A percentile compares a stretch with the other conserved stretches of the same genome.
phyloP scores from a whole-genome alignment of 1,284 basidiomycete species.

The Heliocybe sulcata region DNA sequence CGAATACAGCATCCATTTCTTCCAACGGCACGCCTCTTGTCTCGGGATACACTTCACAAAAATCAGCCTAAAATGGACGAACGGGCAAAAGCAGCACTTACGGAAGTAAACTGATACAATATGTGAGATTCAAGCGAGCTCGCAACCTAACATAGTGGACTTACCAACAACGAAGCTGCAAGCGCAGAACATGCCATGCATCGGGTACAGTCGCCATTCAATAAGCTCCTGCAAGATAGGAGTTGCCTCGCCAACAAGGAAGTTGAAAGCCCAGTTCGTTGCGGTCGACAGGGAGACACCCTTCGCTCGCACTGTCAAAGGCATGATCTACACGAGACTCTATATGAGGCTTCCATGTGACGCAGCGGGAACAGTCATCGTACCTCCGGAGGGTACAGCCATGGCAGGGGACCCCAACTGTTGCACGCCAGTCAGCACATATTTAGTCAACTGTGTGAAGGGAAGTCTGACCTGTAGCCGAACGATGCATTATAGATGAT shows the following conservation, averaged over 20 bases:
- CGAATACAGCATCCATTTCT: constrained; percentile 81
- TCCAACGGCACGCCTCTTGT: constrained; percentile 75
- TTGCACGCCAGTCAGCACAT: constrained; percentile 4
- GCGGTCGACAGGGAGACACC: constrained; percentile 92
- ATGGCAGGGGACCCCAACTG: constrained; percentile 74
- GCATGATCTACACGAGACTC: constrained; percentile 69
- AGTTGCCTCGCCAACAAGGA: constrained; percentile 84
- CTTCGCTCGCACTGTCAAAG: constrained; percentile 84
- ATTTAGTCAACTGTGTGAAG: background rate
- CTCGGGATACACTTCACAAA: constrained; percentile 66
- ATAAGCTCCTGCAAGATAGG: constrained; percentile 88
- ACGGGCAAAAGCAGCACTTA: constrained; percentile 26
- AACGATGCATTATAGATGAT: constrained; percentile 94
- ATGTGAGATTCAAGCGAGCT: constrained; percentile 8
- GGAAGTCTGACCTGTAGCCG: constrained; percentile 58
- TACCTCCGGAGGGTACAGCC: constrained; percentile 87
- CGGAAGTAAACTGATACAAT: constrained; percentile 59
- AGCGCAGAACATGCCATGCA: constrained; percentile 93
- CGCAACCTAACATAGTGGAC: constrained; percentile 15
- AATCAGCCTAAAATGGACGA: constrained; percentile 8
- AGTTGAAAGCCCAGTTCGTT: constrained; percentile 83
- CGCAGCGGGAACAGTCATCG: constrained; percentile 8
- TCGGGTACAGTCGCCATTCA: constrained; percentile 89
- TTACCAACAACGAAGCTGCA: constrained; percentile 78
- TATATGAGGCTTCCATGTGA: background rate